Percentiles rank a stretch among this genome's conserved stretches.
Conservation (phyloP, 139 green algal genomes). For the Chloropicon primus region DNA sequence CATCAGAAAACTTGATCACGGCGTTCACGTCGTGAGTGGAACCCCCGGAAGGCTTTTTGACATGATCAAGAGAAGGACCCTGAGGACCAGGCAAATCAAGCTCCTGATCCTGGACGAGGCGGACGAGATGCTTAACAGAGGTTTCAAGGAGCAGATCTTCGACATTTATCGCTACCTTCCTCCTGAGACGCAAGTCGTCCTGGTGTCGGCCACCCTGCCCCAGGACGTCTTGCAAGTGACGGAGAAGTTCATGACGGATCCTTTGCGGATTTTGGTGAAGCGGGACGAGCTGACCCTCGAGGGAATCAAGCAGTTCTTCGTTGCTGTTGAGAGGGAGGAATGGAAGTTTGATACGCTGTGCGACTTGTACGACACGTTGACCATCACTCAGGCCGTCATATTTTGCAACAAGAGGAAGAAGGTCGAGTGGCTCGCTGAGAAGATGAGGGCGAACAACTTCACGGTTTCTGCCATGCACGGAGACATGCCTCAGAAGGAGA, state of each 20-base stretch:
- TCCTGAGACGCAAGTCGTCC: conserved; percentile 77
- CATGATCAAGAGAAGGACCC: conserved; percentile 85
- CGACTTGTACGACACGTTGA: conserved; percentile 98
- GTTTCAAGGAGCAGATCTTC: conserved; percentile 99
- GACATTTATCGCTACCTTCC: conserved; percentile 93
- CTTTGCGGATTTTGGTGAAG: conserved; percentile 94
- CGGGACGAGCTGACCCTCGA: conserved; percentile 98
- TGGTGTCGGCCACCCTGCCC: conserved; percentile 90
- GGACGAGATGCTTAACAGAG: conserved; percentile 96
- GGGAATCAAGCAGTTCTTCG: conserved; percentile 99
- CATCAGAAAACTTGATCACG: conserved; percentile 82
- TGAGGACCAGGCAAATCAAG: conserved; percentile 63
- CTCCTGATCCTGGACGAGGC: conserved; percentile 82
- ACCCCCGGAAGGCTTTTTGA: conserved; percentile 96
- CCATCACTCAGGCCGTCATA: conserved; percentile 97
- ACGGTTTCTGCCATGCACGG: conserved; percentile 94
- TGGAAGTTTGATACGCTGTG: conserved; percentile 99
- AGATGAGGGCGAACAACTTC: conserved; percentile 97
- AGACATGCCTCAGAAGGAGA: conserved; percentile 97
- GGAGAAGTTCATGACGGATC: conserved; percentile 98
- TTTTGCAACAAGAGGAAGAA: conserved; percentile 88
- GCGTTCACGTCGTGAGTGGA: conserved; percentile 84
- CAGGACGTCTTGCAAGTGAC: conserved; percentile 95
- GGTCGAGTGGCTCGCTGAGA: conserved; percentile 94
- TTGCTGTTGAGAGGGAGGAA: conserved; percentile 95